Evolutionary conservation across 441 rosid species (phyloP).

Genomic region (Erysimum pusillum): DNA sequence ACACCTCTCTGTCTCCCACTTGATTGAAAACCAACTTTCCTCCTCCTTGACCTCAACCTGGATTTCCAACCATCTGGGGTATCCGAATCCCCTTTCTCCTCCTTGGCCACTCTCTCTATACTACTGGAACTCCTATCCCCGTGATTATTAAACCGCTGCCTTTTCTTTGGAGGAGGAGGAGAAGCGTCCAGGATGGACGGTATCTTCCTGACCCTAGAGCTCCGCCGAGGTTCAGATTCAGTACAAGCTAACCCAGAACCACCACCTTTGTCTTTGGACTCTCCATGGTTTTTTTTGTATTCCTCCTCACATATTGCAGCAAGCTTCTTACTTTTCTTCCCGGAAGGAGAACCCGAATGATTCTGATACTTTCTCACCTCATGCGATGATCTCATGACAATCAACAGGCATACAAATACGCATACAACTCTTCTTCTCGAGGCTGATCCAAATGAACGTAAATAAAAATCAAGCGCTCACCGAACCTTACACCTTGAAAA

Average conservation of each 20-base stretch:
- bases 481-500: slow-evolving; percentile 10
- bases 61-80: slow-evolving; percentile 68
- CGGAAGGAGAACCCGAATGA: slow-evolving; percentile 65
- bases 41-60: slow-evolving; percentile 72
- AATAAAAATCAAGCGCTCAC: slow-evolving; percentile 8
- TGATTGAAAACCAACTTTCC: slow-evolving; percentile 45
- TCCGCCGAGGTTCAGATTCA: slow-evolving; percentile 73
- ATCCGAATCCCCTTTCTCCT: slow-evolving; percentile 52
- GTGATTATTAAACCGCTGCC: slow-evolving; percentile 53
- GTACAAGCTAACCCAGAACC: slow-evolving; percentile 43
- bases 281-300: slow-evolving; percentile 76
- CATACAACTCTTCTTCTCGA: slow-evolving; percentile 13
- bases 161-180: slow-evolving; percentile 77
- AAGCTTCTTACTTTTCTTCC: slow-evolving; percentile 91
- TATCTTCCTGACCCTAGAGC: slow-evolving; percentile 74
- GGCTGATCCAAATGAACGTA: slow-evolving; percentile 16
- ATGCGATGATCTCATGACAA: slow-evolving; percentile 72
- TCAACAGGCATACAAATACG: slow-evolving; percentile 32
- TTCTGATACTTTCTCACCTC: slow-evolving; percentile 46
- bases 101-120: slow-evolving; percentile 44
- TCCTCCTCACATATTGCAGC: slow-evolving; percentile 85
- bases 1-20: slow-evolving; percentile 42
- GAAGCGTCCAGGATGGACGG: slow-evolving; percentile 85
- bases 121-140: slow-evolving; percentile 40
- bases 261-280: slow-evolving; percentile 46